Conservation (phyloP, 1,284 basidiomycete genomes). For the Malassezia brasiliensis region DNA sequence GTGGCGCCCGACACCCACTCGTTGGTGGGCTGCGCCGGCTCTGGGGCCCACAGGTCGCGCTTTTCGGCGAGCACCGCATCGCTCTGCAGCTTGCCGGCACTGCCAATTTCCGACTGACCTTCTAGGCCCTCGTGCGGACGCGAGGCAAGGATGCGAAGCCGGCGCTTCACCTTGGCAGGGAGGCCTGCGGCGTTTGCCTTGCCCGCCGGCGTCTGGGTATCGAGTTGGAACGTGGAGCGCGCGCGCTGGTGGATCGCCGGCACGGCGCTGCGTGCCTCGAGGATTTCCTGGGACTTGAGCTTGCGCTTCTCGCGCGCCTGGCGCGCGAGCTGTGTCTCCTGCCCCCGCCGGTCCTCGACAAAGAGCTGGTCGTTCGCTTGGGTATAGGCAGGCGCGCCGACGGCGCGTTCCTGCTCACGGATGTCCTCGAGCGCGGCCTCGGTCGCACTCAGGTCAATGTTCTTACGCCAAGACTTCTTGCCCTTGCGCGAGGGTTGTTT, state of each 20-base stretch:
- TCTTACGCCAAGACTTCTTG: conserved; percentile 85
- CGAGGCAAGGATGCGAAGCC: conserved; percentile 18
- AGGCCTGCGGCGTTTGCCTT: conserved; percentile 21
- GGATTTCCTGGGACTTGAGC: conserved; percentile 69
- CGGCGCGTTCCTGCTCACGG: conserved; percentile 21
- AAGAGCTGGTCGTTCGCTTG: conserved; percentile 17
- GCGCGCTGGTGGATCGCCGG: conserved; percentile 54
- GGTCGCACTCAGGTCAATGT: conserved; percentile 49
- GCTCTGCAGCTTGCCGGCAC: conserved; percentile 16
- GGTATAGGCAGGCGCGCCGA: conserved; percentile 8
- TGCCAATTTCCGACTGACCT: conserved; percentile 5
- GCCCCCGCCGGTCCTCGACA: conserved; percentile 51
- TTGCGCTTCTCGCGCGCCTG: conserved; percentile 50
- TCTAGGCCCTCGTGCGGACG: conserved; percentile 15
- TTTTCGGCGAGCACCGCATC: conserved; percentile 12
- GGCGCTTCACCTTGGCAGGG: conserved; percentile 25
- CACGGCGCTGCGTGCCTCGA: conserved; percentile 70
- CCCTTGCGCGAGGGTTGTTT: conserved; percentile 71
- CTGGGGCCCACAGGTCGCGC: conserved; percentile 11
- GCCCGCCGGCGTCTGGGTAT: conserved; percentile 10
- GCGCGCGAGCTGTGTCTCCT: conserved; percentile 24
- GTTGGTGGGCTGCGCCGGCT: background rate
- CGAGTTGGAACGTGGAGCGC: conserved; percentile 48
- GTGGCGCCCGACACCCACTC: conserved; percentile 9
- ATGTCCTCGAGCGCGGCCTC: conserved; percentile 33